Percentiles rank a stretch among this genome's conserved stretches.
Conservation (phyloP, 306 rosid species). For the Amphicarpaea edgeworthii region DNA sequence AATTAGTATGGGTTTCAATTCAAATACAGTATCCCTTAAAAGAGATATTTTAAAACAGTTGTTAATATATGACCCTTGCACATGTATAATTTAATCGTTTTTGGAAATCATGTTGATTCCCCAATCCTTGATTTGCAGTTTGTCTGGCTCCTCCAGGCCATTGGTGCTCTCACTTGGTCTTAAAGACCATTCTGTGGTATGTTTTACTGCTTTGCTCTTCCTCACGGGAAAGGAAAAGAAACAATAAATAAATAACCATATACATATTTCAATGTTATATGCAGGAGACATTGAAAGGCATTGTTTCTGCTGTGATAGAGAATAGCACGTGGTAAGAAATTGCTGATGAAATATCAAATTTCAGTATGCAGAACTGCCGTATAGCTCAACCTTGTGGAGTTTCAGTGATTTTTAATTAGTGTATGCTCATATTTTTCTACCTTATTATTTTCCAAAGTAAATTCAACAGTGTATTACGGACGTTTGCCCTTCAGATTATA, state of each 20-base stretch:
- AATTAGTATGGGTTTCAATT: background rate
- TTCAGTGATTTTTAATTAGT: background rate
- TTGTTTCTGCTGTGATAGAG: slow-evolving; percentile 74
- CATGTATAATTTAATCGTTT: background rate
- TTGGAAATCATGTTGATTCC: slow-evolving; percentile 23
- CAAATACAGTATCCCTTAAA: slow-evolving; percentile 17
- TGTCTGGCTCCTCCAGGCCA: slow-evolving; percentile 66
- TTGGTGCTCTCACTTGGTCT: slow-evolving; percentile 93
- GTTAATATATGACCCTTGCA: slow-evolving; percentile 8
- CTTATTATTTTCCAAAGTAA: background rate
- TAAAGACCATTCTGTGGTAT: slow-evolving; percentile 85
- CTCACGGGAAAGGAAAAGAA: background rate
- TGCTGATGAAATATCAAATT: slow-evolving; percentile 29
- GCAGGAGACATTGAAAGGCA: slow-evolving; percentile 89
- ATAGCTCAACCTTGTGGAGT: slow-evolving; percentile 28
- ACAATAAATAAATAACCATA: background rate
- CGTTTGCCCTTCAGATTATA: background rate
- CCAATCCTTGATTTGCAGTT: slow-evolving; percentile 59
- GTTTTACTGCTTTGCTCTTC: background rate
- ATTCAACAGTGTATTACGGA: background rate
- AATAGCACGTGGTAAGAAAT: slow-evolving; percentile 63
- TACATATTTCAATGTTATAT: slow-evolving; percentile 30
- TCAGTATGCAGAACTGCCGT: slow-evolving; percentile 10
- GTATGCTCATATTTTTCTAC: background rate
- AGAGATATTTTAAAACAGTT: background rate